Conservation (phyloP, 192 early-diverging fungal genomes). For the Dissophora globulifera region DNA sequence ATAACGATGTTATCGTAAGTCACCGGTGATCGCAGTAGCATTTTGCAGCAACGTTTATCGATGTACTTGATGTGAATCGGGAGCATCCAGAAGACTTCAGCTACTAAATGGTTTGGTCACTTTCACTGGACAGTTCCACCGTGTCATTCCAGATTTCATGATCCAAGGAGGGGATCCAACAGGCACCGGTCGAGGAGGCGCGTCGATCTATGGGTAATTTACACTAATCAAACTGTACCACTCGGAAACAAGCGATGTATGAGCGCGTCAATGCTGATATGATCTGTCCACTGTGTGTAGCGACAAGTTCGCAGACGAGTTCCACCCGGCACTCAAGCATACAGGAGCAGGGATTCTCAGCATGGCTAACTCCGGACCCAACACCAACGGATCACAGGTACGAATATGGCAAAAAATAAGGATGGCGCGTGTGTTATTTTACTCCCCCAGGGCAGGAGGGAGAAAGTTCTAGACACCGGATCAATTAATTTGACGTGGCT, state of each 20-base stretch:
- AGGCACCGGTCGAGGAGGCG: constrained; percentile 90
- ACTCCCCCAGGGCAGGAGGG: too few relatives aligned
- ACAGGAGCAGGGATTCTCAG: constrained; percentile 90
- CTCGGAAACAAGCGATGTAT: not conserved
- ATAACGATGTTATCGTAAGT: constrained; percentile 77
- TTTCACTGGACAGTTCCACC: constrained; percentile 73
- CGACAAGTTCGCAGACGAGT: constrained; percentile 88
- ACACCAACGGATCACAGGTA: constrained; percentile 73
- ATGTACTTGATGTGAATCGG: too few relatives aligned
- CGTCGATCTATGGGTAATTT: constrained; percentile 89
- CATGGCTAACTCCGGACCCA: constrained; percentile 86
- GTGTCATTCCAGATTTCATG: constrained; percentile 92
- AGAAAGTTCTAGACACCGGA: too few relatives aligned
- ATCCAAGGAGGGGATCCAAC: constrained; percentile 98
- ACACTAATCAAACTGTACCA: not conserved
- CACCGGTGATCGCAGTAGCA: not conserved
- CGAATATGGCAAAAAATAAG: not conserved
- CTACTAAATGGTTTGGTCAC: not conserved
- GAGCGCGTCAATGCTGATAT: not conserved
- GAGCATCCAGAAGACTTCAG: too few relatives aligned
- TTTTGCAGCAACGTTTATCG: too few relatives aligned
- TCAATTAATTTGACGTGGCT: too few relatives aligned
- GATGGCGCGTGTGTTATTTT: too few relatives aligned
- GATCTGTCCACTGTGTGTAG: constrained; percentile 51
- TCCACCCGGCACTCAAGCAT: constrained; percentile 79